Evolutionary conservation across 495 filamentous ascomycete genomes (phyloP).

Genomic region (Bryoglossum gracile): DNA sequence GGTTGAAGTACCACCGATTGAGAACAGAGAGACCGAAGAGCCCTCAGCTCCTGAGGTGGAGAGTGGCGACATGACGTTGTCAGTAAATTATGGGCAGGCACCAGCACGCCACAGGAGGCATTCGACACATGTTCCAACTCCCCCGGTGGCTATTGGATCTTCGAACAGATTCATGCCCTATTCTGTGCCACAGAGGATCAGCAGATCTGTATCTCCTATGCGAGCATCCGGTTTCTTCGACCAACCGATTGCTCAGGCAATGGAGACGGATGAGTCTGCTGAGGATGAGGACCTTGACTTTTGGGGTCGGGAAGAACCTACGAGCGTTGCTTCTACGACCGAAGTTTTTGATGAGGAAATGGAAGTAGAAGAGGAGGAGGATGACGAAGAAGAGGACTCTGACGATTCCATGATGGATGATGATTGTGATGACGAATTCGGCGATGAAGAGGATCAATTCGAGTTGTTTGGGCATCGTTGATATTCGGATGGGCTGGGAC

Average conservation of each 20-base stretch:
- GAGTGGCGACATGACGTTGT: constrained; percentile 3
- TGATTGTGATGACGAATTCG: constrained; percentile 36
- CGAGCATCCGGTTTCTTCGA: constrained; percentile 13
- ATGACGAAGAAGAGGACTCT: constrained; percentile 41
- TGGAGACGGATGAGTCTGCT: constrained; percentile 37
- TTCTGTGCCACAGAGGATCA: constrained; percentile 26
- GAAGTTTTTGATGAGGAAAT: constrained; percentile 39
- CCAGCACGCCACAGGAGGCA: constrained; percentile 33
- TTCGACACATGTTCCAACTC: constrained; percentile 32
- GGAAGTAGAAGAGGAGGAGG: no score
- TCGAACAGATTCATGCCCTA: constrained; percentile 29
- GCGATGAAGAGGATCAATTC: constrained; percentile 53
- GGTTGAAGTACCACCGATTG: constrained; percentile 15
- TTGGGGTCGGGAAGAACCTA: constrained; percentile 47
- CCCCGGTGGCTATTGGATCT: constrained; percentile 32
- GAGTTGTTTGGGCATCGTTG: constrained; percentile 67
- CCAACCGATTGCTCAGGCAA: constrained; percentile 13
- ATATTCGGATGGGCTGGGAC: constrained; percentile 11
- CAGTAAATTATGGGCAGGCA: background rate
- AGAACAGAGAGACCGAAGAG: constrained; percentile 14
- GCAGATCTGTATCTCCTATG: constrained; percentile 34
- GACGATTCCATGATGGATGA: constrained; percentile 30
- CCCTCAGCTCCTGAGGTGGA: background rate
- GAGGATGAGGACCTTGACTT: constrained; percentile 52
- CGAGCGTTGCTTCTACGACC: constrained; percentile 23